These are phyloP conservation scores for Grosmannia huntii DNA, from an alignment of 2,329 filamentous ascomycete species.

Conservation along the genomic window DNA sequence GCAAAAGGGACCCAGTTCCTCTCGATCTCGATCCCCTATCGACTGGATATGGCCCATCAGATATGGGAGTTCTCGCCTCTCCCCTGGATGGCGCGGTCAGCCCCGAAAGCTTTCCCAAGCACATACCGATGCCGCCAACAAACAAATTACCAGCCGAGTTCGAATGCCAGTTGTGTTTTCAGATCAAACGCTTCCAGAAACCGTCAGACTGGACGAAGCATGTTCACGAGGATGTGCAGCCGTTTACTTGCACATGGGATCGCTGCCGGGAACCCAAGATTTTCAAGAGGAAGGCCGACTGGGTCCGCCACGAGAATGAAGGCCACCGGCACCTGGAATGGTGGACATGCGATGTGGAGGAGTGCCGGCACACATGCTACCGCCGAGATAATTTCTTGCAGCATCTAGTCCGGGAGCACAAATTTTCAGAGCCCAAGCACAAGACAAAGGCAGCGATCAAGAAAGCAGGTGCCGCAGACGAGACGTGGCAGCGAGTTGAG, in stretches of 20 bases:
- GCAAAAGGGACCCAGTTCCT: constrained; percentile 45
- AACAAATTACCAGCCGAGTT: constrained; percentile 70
- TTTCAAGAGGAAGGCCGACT: constrained; percentile 91
- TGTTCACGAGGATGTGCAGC: constrained; percentile 84
- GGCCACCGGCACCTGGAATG: constrained; percentile 80
- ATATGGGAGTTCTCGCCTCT: constrained; percentile 46
- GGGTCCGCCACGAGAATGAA: constrained; percentile 90
- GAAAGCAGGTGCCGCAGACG: constrained; percentile 42
- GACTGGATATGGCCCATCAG: constrained; percentile 41
- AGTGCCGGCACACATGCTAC: constrained; percentile 73
- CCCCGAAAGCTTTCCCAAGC: constrained; percentile 62
- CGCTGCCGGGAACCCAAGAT: constrained; percentile 74
- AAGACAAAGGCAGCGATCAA: constrained; percentile 65
- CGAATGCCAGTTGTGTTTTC: constrained; percentile 80
- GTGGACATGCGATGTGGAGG: constrained; percentile 74
- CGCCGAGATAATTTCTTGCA: constrained; percentile 88
- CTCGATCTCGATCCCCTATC: constrained; percentile 44
- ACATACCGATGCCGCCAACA: constrained; percentile 73
- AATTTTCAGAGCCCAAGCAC: constrained; percentile 66
- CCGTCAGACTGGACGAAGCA: constrained; percentile 97
- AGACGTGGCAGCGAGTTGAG: constrained; percentile 67
- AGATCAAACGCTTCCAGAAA: constrained; percentile 73
- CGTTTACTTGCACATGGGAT: constrained; percentile 85
- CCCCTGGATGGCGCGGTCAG: constrained; percentile 56
- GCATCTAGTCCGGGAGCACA: constrained; percentile 84